Base-by-base conservation (phyloP, 2,329 filamentous ascomycete species). In the Trichoderma brevicompactum region DNA sequence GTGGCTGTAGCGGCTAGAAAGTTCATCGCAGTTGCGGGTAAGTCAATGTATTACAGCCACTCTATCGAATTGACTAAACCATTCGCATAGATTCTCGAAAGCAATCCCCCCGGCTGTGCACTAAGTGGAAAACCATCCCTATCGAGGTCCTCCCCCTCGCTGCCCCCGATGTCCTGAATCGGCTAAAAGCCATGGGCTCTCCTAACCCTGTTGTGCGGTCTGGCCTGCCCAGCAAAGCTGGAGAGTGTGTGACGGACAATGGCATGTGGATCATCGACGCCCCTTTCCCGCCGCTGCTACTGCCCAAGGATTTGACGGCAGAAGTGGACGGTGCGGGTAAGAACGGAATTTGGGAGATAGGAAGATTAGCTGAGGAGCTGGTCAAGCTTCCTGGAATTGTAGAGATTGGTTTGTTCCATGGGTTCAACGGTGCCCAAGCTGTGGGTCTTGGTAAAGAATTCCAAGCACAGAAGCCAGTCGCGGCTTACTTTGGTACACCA, bases 401-500 rank as follows among this genome's bases (percentile, higher is more conserved):
- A 61, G 95, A 97, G 75, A 94, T 96, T 34, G 95, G 95, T 13
- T 84, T 99, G 52, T 99, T 99, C 81, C 87, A 88, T 48, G 94
- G 94, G 3, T 75, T 88, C 72, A 94, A 94, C 67, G 94, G 94
- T 0, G 81, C 86, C 15, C 83, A 96, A 76, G 85, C 85, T 48
- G 81, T 74, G 19, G 70, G 71, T 40, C 65, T 84, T 63, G 81
- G 84, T 66, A 83, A 87, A 69, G 81, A 83, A 62, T 79, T 87
- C 54, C 89, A 91, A 54, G 93, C 92, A 0, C 92, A 97, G 80
- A 96, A 94, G 80, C 95, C 95, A 0, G 85, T 97, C 12, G 93
- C 93, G 34, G 94, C 92, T 28, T 99, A 98, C 80, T 99, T 98
- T 79, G 95, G 95, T 41, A 91, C 95, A 87, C 86, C 90, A 50